These are phyloP conservation scores for Abrus pulchellus DNA, from an alignment of 306 rosid genomes.

Conservation along the genomic window DNA sequence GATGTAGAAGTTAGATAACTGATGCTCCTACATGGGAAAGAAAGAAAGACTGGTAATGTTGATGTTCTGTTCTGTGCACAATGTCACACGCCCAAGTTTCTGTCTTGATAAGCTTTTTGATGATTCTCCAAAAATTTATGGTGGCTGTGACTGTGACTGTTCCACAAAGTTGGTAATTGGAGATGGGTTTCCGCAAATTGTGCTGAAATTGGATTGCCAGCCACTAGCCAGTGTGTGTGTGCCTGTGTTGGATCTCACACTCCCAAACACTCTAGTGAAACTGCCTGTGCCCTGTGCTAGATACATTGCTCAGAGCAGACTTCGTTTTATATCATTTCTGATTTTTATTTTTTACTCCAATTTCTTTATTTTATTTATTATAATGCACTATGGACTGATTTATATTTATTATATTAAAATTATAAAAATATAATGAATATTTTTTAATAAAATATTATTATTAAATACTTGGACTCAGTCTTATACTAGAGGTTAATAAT, in stretches of 20 bases:
- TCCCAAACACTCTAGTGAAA: neutral
- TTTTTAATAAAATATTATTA: no score
- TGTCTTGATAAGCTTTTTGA: neutral
- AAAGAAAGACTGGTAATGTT: neutral
- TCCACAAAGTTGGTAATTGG: slow-evolving; percentile 34
- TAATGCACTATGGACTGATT: no score
- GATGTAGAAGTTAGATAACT: neutral
- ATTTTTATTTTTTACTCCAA: slow-evolving; percentile 2
- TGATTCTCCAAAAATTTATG: slow-evolving; percentile 41
- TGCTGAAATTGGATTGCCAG: slow-evolving; percentile 35
- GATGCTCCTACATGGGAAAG: neutral
- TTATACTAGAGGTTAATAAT: no score
- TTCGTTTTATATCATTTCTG: neutral
- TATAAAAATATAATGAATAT: no score
- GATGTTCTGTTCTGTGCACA: neutral
- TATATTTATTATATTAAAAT: no score
- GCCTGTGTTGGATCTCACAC: slow-evolving; percentile 23
- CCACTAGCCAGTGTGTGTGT: neutral
- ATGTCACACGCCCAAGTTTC: slow-evolving; percentile 10
- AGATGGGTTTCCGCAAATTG: slow-evolving; percentile 37
- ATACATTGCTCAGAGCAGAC: slow-evolving; percentile 7
- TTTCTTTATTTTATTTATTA: neutral
- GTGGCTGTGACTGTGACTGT: slow-evolving; percentile 37
- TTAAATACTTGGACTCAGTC: no score
- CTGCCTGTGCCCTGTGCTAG: neutral